phyloP scores from a whole-genome alignment of 345 rosid genomes.

The Pugionium dolabratum region DNA sequence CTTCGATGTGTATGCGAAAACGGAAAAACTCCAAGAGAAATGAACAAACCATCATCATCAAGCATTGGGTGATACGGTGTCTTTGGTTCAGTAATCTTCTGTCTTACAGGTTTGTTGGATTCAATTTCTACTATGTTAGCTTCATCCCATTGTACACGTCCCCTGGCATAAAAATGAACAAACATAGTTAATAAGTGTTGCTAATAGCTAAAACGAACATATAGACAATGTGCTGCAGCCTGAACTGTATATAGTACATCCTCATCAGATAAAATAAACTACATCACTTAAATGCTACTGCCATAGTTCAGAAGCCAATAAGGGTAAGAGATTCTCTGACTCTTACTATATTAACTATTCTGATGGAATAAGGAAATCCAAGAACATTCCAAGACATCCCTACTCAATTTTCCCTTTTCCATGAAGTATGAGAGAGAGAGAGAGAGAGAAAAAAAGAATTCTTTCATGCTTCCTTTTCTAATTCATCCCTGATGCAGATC shows the following conservation, averaged over 20 bases:
- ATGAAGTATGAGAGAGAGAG: no score
- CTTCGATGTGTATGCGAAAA: not conserved
- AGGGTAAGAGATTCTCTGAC: not conserved
- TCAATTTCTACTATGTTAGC: constrained; percentile 83
- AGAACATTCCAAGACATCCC: no score
- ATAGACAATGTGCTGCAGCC: constrained; percentile 10
- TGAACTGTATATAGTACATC: not conserved
- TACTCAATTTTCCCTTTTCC: no score
- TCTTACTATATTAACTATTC: not conserved
- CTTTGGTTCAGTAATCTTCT: constrained; percentile 97
- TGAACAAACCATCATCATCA: constrained; percentile 72
- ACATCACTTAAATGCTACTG: not conserved
- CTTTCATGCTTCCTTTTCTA: no score
- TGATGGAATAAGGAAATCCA: no score
- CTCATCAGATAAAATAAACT: not conserved
- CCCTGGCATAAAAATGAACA: constrained; percentile 43
- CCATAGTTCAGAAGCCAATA: constrained; percentile 15
- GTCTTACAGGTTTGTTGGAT: constrained; percentile 91
- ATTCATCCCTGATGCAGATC: not conserved
- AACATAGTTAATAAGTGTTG: constrained; percentile 13
- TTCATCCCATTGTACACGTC: constrained; percentile 85
- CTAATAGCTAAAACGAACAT: constrained; percentile 8
- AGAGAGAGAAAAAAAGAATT: no score
- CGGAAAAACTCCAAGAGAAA: constrained; percentile 2
- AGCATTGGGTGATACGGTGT: constrained; percentile 93